Evolutionary conservation across 2,329 filamentous ascomycete species (phyloP).

Genomic region (Metarhizium guizhouense): DNA sequence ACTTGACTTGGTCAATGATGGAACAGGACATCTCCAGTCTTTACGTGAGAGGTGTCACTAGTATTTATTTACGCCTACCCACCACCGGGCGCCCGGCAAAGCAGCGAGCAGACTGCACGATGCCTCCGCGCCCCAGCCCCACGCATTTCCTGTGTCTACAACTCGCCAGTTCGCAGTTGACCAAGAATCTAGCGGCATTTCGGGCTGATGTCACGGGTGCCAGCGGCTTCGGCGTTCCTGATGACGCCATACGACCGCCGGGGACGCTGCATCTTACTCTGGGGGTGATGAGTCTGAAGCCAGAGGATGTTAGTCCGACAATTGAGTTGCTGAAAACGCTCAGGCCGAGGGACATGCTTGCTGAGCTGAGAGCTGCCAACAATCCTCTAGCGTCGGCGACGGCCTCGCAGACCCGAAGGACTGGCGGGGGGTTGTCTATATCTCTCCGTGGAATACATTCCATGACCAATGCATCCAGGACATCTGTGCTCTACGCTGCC

Average conservation of each 20-base stretch:
- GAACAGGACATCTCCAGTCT: too few relatives aligned
- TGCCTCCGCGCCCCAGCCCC: constrained; percentile 33
- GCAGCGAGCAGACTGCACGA: constrained; percentile 8
- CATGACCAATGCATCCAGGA: constrained; percentile 49
- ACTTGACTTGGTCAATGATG: too few relatives aligned
- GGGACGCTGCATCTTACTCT: constrained; percentile 81
- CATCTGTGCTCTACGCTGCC: constrained; percentile 57
- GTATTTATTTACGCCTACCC: too few relatives aligned
- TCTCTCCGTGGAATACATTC: constrained; percentile 47
- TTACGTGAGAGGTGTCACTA: too few relatives aligned
- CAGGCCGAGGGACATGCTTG: constrained; percentile 30
- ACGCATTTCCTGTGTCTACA: constrained; percentile 75
- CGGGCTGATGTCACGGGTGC: constrained; percentile 43
- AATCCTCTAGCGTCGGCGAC: neutral
- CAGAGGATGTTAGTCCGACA: constrained; percentile 35
- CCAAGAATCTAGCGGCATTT: constrained; percentile 53
- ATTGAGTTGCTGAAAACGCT: constrained; percentile 29
- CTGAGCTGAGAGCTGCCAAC: constrained; percentile 11
- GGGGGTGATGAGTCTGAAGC: constrained; percentile 69
- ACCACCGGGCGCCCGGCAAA: neutral
- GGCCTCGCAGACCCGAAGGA: neutral
- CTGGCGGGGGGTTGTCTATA: constrained; percentile 24
- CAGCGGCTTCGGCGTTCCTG: constrained; percentile 43
- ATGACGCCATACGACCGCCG: constrained; percentile 62
- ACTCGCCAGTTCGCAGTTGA: constrained; percentile 58